Evolutionary conservation across 352 stramenopile species (phyloP).

Genomic region (Globisporangium lucens): DNA sequence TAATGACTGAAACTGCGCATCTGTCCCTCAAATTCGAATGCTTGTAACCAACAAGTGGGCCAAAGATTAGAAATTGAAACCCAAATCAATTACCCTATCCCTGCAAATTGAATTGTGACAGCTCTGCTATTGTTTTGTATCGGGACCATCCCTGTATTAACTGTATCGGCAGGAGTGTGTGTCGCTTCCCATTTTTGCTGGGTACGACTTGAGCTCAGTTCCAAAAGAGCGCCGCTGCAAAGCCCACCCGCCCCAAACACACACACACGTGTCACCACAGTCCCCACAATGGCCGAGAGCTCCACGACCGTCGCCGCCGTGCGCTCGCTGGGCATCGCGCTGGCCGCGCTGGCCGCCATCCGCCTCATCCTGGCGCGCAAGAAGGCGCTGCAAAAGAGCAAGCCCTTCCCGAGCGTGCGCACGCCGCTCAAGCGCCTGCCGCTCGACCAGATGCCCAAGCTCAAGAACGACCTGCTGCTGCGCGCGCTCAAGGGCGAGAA

Average conservation of each 20-base stretch:
- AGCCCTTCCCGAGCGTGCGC: conserved; percentile 61
- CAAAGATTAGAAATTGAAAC: too few relatives aligned
- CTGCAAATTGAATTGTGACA: too few relatives aligned
- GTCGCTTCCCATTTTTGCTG: neutral
- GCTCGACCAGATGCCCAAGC: conserved; percentile 65
- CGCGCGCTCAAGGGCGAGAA: conserved; percentile 82
- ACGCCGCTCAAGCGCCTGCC: conserved; percentile 71
- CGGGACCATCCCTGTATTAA: too few relatives aligned
- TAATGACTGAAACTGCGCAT: too few relatives aligned
- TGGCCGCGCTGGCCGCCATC: conserved; percentile 56
- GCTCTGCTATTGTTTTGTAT: too few relatives aligned
- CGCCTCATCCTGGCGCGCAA: conserved; percentile 59
- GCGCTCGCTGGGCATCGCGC: conserved; percentile 27
- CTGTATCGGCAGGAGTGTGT: too few relatives aligned
- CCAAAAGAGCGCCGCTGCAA: neutral
- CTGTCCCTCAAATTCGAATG: too few relatives aligned
- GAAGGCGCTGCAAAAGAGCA: conserved; percentile 31
- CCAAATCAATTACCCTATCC: too few relatives aligned
- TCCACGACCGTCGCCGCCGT: conserved; percentile 12
- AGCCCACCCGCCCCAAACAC: neutral
- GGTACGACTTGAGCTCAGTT: neutral
- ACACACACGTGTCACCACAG: neutral
- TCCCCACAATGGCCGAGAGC: conserved; percentile 15
- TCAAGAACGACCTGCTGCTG: conserved; percentile 90
- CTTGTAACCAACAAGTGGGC: too few relatives aligned